Evolutionary conservation across 495 filamentous ascomycete genomes (phyloP), one percentile per base, ranked within the genome.

Genomic region (Trichoderma asperelloides): DNA sequence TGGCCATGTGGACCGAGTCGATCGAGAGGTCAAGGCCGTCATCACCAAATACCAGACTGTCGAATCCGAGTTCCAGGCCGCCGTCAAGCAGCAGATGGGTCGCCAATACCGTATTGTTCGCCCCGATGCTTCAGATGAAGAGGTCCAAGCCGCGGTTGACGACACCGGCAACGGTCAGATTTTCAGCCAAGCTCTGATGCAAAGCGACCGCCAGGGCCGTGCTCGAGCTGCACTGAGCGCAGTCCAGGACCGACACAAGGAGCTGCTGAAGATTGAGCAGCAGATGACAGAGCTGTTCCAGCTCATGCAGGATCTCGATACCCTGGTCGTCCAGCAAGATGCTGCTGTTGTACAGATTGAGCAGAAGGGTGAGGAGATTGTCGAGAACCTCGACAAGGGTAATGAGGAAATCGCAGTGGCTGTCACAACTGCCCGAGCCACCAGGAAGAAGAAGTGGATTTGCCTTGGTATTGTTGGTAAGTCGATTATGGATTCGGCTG

Each of bases 401-500:
- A 96, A 93, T 73, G 83, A 84, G 65, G 85, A 98, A 78, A 86
- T 98, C 45, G 86, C 80, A 57, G 81, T 82, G 21, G 96, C 93
- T 18, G 88, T 96, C 62, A 79, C 80, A 40, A 96, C 89, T 69
- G 93, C 96, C n/a, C 79, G 87, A 71, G 84, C 84, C 64, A 87
- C 89, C 43, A 85, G 91, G 69, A 90, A 87, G 80, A 97, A 96
- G 92, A 98, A 98, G 90, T 98, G 95, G 95, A 94, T 91, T 73
- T 96, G 93, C 78, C 77, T 97, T 74, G 85, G 89, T 71, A 90
- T 98, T 70, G 74, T 84, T 69, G 80, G 91, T 93, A 86, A 79
- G 89, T 91, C 62, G 67, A 65, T 60, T 68, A 68, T 25, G 15
- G 39, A 27, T 8, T 23, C 39, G 11, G 1, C 23, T 39, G 0